Base-by-base conservation (phyloP, 1,284 basidiomycete genomes). In the Xerocomus amazonicus region DNA sequence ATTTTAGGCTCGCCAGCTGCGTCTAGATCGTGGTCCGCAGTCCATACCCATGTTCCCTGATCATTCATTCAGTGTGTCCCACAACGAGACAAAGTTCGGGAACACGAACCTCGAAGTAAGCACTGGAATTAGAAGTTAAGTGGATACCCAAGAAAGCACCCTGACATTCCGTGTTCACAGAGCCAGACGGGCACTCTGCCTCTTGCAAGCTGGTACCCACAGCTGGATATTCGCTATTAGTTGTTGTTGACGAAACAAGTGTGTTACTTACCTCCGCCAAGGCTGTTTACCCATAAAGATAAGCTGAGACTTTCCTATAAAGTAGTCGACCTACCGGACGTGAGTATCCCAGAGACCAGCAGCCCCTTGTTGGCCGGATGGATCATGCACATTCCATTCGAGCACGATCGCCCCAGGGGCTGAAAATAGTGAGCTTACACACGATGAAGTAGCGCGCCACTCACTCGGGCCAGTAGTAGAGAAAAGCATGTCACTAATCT, bases 11-110 rank as follows among this genome's bases (percentile, higher is more conserved):
- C 33, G 56, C 59, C 36, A 9, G 14, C 14, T 23, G 42, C 29
- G 44, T 75, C 72, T 14, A 74, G 48, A 54, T 76, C 74, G 51
- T 82, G 80, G 55, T 82, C 80, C 9, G 80, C 79, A 16, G 74
- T 69, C 80, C 81, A 83, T 6, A 81, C 70, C 80, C 80, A 83
- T 7, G 70, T 70, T n/a, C 76, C 75, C 61, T 74, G 34, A 27
- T 39, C 9, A 16, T 34, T 42, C n/a, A 14, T 35, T 53, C 19
- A 51, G 13, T 40, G n/a, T 5, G 17, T 3, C 4, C 1, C 0
- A 2, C n/a, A 33, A 12, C 2, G 7, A 23, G 26, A 19, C 26
- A 29, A 4, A 6, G 8, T 31, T 34, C 13, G 9, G 41, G 7
- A 14, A 2, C 6, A 45, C 53, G n/a, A 10, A 73, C 75, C 65